phyloP scores from a whole-genome alignment of 1,139 yeast genomes.

The Suhomyces terraborum region DNA sequence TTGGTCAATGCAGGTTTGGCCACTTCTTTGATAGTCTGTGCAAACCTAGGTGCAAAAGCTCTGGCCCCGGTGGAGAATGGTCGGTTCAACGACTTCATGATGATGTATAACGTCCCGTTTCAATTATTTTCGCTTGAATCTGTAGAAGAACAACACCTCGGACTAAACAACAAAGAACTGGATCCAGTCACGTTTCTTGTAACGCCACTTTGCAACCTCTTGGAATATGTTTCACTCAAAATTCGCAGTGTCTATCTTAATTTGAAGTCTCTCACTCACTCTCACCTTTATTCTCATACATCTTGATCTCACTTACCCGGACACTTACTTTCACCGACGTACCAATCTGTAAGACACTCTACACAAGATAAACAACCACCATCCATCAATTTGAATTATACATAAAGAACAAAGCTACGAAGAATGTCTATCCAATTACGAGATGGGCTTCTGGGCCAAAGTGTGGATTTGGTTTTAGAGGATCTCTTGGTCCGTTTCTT shows the following conservation, averaged over 20 bases:
- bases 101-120: not conserved
- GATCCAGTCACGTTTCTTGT: not conserved
- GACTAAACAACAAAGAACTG: not conserved
- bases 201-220: too few relatives aligned
- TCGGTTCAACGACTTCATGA: not conserved
- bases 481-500: slow-evolving; percentile 89
- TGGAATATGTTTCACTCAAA: too few relatives aligned
- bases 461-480: slow-evolving; percentile 78
- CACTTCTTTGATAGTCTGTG: slow-evolving; percentile 21
- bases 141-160: not conserved
- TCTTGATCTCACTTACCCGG: slow-evolving; percentile 11
- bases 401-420: slow-evolving; percentile 4
- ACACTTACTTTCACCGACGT: slow-evolving; percentile 11
- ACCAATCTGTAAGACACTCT: not conserved
- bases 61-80: slow-evolving; percentile 8
- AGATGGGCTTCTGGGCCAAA: slow-evolving; percentile 56
- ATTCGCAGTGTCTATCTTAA: not conserved
- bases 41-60: slow-evolving; percentile 17
- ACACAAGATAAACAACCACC: not conserved
- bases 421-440: slow-evolving; percentile 57
- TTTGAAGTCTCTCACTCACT: not conserved
- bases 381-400: slow-evolving; percentile 4
- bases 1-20: slow-evolving; percentile 23
- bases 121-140: not conserved
- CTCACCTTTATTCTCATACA: not conserved